A percentile compares a stretch with the other conserved stretches of the same genome.
These are phyloP conservation scores for Dentipellis fragilis DNA, from an alignment of 768 basidiomycete species.

Conservation along the genomic window DNA sequence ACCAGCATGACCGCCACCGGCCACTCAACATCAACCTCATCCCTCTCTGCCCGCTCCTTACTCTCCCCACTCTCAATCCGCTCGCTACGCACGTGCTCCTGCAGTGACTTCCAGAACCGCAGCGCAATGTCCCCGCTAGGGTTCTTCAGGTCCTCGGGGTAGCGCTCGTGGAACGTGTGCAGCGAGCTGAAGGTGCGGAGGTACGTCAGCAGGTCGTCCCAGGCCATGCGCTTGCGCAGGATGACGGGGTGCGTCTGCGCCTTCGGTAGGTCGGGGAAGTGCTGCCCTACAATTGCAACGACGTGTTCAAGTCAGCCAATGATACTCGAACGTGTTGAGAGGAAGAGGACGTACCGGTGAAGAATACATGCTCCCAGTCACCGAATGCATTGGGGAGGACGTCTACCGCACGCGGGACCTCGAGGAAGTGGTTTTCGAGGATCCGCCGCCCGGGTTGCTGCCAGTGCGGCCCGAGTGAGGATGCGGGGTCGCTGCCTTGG, in stretches of 20 bases:
- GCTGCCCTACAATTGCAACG: no score
- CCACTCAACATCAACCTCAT: slow-evolving; percentile 30
- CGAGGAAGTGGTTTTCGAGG: slow-evolving; percentile 58
- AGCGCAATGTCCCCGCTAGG: slow-evolving; percentile 54
- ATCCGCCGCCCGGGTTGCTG: slow-evolving; percentile 73
- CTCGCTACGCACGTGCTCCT: slow-evolving; percentile 18
- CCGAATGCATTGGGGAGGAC: slow-evolving; percentile 27
- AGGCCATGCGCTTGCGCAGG: slow-evolving; percentile 49
- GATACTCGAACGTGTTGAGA: no score
- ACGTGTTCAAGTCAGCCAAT: no score
- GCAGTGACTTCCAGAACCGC: slow-evolving; percentile 50
- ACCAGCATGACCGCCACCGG: slow-evolving; percentile 22
- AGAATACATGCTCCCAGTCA: slow-evolving; percentile 44
- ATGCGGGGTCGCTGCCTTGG: slow-evolving; percentile 43
- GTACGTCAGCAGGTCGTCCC: slow-evolving; percentile 59
- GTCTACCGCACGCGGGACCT: slow-evolving; percentile 46
- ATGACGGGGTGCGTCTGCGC: slow-evolving; percentile 32
- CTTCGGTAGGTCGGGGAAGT: slow-evolving; percentile 29
- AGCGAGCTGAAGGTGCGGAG: slow-evolving; percentile 63
- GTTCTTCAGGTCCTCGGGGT: slow-evolving; percentile 43
- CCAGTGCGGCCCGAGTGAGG: slow-evolving; percentile 65
- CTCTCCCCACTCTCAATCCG: slow-evolving; percentile 12
- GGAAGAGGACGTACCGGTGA: slow-evolving; percentile 43
- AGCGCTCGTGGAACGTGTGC: slow-evolving; percentile 52
- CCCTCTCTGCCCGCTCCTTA: slow-evolving; percentile 12